Conservation (phyloP, 2,329 filamentous ascomycete species). For the Botrytis medusae region DNA sequence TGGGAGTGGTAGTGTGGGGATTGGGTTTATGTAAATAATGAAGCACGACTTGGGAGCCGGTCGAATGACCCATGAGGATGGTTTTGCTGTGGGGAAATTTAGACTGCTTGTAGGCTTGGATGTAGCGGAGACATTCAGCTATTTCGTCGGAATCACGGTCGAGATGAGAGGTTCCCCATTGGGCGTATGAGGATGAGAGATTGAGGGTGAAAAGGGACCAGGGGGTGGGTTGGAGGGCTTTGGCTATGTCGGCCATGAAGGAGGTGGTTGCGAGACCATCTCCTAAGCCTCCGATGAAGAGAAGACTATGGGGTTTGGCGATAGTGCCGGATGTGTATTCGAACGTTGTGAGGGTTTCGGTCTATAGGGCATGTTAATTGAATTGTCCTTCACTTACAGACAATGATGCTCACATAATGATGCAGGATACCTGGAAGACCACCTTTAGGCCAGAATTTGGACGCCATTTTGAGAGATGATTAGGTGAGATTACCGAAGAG, state of each 20-base stretch:
- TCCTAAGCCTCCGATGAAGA: constrained; percentile 54
- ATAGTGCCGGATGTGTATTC: constrained; percentile 41
- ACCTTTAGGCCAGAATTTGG: constrained; percentile 41
- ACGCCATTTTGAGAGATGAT: constrained; percentile 47
- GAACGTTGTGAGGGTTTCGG: constrained; percentile 43
- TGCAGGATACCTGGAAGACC: constrained; percentile 39
- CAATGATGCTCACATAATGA: constrained; percentile 37
- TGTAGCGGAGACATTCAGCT: constrained; percentile 38
- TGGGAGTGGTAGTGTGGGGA: constrained; percentile 33
- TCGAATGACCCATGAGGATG: constrained; percentile 67
- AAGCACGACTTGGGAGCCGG: constrained; percentile 65
- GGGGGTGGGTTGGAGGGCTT: constrained; percentile 41
- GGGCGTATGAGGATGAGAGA: constrained; percentile 44
- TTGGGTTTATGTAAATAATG: constrained; percentile 55
- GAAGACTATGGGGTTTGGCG: constrained; percentile 46
- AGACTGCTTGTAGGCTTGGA: constrained; percentile 40
- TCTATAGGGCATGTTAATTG: constrained; percentile 34
- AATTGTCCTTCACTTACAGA: background rate
- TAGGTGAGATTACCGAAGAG: background rate
- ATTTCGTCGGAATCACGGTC: constrained; percentile 43
- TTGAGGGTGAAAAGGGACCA: constrained; percentile 43
- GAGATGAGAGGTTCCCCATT: constrained; percentile 43
- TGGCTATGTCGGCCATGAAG: constrained; percentile 49
- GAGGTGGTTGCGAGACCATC: constrained; percentile 51
- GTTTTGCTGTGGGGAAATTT: constrained; percentile 45